Percentiles rank a stretch among this genome's conserved stretches.
Evolutionary conservation across 176 grass and related monocot species (phyloP).

Genomic region (Avena atlantica): DNA sequence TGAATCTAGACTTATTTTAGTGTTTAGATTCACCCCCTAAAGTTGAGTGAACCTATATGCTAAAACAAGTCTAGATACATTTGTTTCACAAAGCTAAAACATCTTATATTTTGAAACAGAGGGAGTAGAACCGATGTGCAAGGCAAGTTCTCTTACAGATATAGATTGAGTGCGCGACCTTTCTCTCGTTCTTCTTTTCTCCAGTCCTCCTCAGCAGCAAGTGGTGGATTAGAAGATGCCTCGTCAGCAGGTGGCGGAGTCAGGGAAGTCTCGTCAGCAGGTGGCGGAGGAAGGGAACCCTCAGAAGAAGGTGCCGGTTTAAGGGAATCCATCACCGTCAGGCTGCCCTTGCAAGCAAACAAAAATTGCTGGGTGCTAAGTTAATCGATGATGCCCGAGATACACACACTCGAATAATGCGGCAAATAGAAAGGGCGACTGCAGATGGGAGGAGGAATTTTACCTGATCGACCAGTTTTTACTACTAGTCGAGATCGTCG

Average conservation of each 20-base stretch:
- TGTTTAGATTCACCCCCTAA: too few relatives aligned
- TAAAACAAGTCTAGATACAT: too few relatives aligned
- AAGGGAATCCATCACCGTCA: not conserved
- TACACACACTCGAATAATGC: too few relatives aligned
- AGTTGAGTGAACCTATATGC: too few relatives aligned
- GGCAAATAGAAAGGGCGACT: too few relatives aligned
- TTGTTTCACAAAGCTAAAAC: too few relatives aligned
- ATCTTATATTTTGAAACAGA: too few relatives aligned
- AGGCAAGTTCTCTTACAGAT: constrained; percentile 28
- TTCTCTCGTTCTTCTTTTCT: constrained; percentile 15
- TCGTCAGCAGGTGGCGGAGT: not conserved
- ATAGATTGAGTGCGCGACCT: not conserved
- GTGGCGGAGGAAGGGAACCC: not conserved
- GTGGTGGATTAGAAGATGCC: not conserved
- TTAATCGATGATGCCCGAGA: too few relatives aligned
- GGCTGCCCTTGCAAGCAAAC: too few relatives aligned
- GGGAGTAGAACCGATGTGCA: not conserved
- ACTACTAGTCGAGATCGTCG: not conserved
- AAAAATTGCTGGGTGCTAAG: too few relatives aligned
- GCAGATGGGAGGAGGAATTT: not conserved
- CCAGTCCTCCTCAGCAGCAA: not conserved
- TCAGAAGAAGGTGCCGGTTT: not conserved
- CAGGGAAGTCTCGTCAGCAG: not conserved
- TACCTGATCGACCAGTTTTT: not conserved
- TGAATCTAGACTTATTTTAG: too few relatives aligned